These are phyloP conservation scores for Yarrowia hollandica DNA, from an alignment of 805 yeast species.

Conservation along the genomic window DNA sequence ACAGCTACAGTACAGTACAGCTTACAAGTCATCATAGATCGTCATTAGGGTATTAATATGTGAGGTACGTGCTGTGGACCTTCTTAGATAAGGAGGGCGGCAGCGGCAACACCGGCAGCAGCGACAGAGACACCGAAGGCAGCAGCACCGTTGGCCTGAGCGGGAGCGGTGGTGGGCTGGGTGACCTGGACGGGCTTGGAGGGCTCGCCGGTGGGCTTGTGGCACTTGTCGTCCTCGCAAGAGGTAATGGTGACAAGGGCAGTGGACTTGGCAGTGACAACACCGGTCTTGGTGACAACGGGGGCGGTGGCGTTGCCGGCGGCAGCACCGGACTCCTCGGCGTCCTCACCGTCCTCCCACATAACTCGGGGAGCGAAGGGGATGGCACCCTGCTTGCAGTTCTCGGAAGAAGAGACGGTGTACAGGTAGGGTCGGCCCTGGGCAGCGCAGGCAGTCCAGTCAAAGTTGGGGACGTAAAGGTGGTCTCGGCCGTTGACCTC, in stretches of 20 bases:
- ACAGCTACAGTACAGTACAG: too few species aligned
- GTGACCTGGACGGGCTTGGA: slow-evolving; percentile 17
- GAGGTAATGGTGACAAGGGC: slow-evolving; percentile 22
- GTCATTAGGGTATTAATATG: neutral
- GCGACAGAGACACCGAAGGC: slow-evolving; percentile 17
- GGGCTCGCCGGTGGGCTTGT: slow-evolving; percentile 14
- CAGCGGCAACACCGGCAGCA: slow-evolving; percentile 24
- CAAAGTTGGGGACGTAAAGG: neutral
- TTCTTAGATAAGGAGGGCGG: slow-evolving; percentile 21
- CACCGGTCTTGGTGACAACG: slow-evolving; percentile 19
- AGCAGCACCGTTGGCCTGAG: slow-evolving; percentile 23
- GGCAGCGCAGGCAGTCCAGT: slow-evolving; percentile 11
- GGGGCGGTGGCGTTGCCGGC: neutral
- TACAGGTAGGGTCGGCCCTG: slow-evolving; percentile 16
- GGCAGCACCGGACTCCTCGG: neutral
- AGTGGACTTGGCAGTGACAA: slow-evolving; percentile 14
- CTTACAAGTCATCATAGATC: too few species aligned
- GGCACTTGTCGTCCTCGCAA: slow-evolving; percentile 24
- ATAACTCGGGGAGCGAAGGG: slow-evolving; percentile 11
- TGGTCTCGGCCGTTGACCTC: neutral
- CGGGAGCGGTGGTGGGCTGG: slow-evolving; percentile 5
- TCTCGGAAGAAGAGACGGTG: slow-evolving; percentile 4
- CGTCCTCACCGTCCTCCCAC: neutral
- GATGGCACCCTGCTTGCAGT: slow-evolving; percentile 9
- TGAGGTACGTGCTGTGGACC: too few species aligned